These are phyloP conservation scores for Pichia sp. DNA, from an alignment of 1,139 yeast species.

Conservation along the genomic window DNA sequence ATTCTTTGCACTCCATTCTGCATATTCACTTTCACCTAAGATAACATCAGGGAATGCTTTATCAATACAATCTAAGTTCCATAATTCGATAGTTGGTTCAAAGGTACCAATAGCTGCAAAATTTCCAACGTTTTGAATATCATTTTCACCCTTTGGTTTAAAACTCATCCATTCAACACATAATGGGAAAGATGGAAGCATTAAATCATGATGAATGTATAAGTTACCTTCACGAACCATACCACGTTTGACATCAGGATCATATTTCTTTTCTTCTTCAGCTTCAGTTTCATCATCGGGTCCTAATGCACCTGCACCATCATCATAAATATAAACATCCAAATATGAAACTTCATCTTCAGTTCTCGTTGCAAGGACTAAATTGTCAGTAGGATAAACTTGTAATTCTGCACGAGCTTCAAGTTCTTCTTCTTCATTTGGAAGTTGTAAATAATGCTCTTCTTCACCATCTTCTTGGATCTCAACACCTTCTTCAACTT, in stretches of 20 bases:
- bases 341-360: constrained; percentile 91
- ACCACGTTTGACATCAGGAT: constrained; percentile 64
- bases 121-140: constrained; percentile 58
- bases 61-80: constrained; percentile 92
- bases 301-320: constrained; percentile 67
- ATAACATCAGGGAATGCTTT: constrained; percentile 93
- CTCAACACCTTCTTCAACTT: constrained; percentile 34
- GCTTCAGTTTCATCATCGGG: constrained; percentile 49
- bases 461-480: constrained; percentile 33
- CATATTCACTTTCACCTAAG: constrained; percentile 62
- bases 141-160: constrained; percentile 45
- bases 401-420: constrained; percentile 82
- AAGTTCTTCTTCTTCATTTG: constrained; percentile 54
- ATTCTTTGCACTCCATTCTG: constrained; percentile 16
- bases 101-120: constrained; percentile 96
- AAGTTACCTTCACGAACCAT: constrained; percentile 65
- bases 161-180: constrained; percentile 94
- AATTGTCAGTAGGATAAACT: constrained; percentile 82
- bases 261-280: constrained; percentile 56
- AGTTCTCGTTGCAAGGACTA: constrained; percentile 87
- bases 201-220: constrained; percentile 92
- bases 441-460: constrained; percentile 73
- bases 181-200: constrained; percentile 95
- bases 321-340: constrained; percentile 92
- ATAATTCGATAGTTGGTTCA: constrained; percentile 94